A percentile compares a stretch with the other conserved stretches of the same genome.
Conservation (phyloP, 2,329 filamentous ascomycete species). For the Diaporthe citriasiana region DNA sequence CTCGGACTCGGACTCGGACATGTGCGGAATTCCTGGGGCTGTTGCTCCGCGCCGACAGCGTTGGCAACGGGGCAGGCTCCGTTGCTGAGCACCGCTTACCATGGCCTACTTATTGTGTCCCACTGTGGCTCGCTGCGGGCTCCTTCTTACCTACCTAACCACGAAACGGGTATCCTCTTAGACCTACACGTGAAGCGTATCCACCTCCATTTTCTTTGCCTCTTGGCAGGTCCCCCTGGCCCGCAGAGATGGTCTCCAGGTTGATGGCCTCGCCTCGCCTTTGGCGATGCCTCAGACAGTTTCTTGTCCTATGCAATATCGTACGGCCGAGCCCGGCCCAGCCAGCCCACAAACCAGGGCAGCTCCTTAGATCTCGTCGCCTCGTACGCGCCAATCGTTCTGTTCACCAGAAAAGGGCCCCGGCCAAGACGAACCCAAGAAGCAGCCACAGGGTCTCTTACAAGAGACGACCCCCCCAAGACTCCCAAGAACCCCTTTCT, state of each 20-base stretch:
- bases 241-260: background rate
- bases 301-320: conserved; percentile 20
- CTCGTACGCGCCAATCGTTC: background rate
- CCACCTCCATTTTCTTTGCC: background rate
- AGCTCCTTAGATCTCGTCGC: conserved; percentile 17
- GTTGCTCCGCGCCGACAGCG: conserved; percentile 7
- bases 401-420: background rate
- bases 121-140: background rate
- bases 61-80: conserved; percentile 2
- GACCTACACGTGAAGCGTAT: background rate
- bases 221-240: conserved; percentile 23
- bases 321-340: conserved; percentile 24
- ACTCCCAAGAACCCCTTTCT: conserved; percentile 13
- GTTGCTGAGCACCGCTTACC: background rate
- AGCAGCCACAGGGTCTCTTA: conserved; percentile 5
- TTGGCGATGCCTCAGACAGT: background rate
- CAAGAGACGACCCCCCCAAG: conserved; percentile 20
- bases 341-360: background rate
- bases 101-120: background rate
- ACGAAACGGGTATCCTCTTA: background rate
- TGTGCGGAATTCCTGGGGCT: background rate
- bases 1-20: conserved; percentile 26
- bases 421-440: conserved; percentile 5
- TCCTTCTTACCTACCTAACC: background rate
- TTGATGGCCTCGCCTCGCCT: conserved; percentile 19